Evolutionary conservation across 805 yeast species (phyloP).

Genomic region (Ogataea ramenticola): DNA sequence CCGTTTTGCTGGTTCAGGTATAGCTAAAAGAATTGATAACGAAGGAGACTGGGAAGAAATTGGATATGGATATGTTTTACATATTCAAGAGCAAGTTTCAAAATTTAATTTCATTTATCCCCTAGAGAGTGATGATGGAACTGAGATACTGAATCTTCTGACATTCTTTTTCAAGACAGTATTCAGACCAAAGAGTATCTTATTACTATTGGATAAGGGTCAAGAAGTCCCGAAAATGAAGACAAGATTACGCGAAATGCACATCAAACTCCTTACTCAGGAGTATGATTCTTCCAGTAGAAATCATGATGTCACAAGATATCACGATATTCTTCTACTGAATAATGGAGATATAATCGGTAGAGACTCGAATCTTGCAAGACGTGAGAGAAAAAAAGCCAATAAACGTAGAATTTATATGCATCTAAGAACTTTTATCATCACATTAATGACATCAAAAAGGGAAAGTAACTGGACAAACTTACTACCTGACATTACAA

Average conservation of each 20-base stretch:
- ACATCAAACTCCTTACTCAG: neutral
- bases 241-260: neutral
- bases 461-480: neutral
- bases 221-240: neutral
- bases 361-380: no score
- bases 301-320: neutral
- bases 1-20: constrained; percentile 8
- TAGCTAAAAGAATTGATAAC: constrained; percentile 5
- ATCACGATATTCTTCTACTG: neutral
- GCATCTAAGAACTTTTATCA: neutral
- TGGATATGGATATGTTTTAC: constrained; percentile 10
- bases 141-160: constrained; percentile 7
- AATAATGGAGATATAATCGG: neutral
- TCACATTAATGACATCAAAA: neutral
- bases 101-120: constrained; percentile 14
- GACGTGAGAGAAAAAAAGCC: neutral
- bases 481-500: neutral
- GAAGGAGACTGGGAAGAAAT: constrained; percentile 8
- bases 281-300: neutral
- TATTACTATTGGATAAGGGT: neutral
- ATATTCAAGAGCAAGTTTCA: constrained; percentile 12
- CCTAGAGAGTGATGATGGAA: constrained; percentile 8
- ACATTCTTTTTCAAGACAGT: constrained; percentile 12
- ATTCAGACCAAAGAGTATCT: neutral
- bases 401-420: neutral